Conservation (phyloP, 2,329 filamentous ascomycete species). For the Ascochyta clinopodiicola region DNA sequence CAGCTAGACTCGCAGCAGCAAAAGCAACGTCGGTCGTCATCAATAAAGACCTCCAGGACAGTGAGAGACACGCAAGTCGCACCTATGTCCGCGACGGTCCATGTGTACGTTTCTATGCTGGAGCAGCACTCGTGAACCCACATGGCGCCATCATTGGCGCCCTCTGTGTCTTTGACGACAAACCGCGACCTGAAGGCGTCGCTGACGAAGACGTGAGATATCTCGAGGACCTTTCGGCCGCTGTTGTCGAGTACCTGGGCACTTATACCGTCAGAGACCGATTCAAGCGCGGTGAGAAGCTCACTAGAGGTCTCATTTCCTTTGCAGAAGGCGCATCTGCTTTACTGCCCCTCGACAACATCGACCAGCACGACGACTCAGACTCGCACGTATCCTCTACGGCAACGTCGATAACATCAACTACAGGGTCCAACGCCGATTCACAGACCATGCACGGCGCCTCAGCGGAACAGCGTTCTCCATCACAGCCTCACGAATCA, state of each 20-base stretch:
- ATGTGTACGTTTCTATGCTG: constrained; percentile 35
- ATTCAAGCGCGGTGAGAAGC: constrained; percentile 35
- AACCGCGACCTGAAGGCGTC: constrained; percentile 22
- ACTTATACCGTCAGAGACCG: constrained; percentile 36
- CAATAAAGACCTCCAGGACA: constrained; percentile 13
- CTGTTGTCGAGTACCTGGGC: constrained; percentile 35
- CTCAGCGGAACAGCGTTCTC: background rate
- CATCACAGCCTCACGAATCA: background rate
- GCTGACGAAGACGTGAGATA: constrained; percentile 18
- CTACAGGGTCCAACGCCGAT: background rate
- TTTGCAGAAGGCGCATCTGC: constrained; percentile 39
- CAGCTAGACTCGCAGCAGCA: background rate
- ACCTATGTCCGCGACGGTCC: constrained; percentile 25
- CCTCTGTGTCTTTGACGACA: constrained; percentile 33
- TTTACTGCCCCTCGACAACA: constrained; percentile 24
- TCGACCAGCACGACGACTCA: background rate
- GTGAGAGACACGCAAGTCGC: constrained; percentile 22
- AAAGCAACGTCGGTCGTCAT: constrained; percentile 17
- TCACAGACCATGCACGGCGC: background rate
- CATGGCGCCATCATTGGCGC: constrained; percentile 35
- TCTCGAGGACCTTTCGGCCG: constrained; percentile 35
- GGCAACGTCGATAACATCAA: constrained; percentile 2
- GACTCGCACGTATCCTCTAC: background rate
- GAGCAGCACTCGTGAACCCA: constrained; percentile 33
- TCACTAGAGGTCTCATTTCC: constrained; percentile 41